Conservation (phyloP, 2,329 filamentous ascomycete species). For the Nigrograna mackinnonii region DNA sequence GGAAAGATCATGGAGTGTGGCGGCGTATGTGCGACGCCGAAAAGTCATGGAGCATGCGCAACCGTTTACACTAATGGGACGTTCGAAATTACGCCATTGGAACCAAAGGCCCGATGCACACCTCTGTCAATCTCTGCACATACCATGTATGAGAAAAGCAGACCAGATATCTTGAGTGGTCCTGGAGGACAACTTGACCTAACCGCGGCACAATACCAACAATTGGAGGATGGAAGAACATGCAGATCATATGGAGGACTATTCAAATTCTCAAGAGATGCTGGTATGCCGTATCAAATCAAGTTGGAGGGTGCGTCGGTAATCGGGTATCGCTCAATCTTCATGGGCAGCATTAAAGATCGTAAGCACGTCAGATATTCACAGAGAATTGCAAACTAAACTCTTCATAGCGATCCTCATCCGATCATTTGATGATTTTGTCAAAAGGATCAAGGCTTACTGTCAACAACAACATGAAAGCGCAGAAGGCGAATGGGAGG, state of each 20-base stretch:
- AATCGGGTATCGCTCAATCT: slow-evolving; percentile 50
- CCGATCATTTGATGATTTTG: slow-evolving; percentile 14
- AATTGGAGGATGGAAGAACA: slow-evolving; percentile 41
- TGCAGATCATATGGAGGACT: slow-evolving; percentile 45
- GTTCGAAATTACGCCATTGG: slow-evolving; percentile 53
- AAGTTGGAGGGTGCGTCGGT: slow-evolving; percentile 54
- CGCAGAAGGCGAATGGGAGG: slow-evolving; percentile 32
- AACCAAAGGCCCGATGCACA: slow-evolving; percentile 48
- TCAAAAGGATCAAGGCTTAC: slow-evolving; percentile 14
- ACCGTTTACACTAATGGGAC: slow-evolving; percentile 46
- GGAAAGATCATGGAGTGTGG: slow-evolving; percentile 62
- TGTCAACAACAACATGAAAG: slow-evolving; percentile 13
- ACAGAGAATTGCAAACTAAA: background rate
- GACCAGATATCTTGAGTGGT: slow-evolving; percentile 55
- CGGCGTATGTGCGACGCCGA: slow-evolving; percentile 51
- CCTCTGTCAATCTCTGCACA: slow-evolving; percentile 56
- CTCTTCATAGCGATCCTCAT: slow-evolving; percentile 24
- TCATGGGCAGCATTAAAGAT: slow-evolving; percentile 52
- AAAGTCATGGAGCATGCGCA: slow-evolving; percentile 47
- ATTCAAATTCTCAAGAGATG: slow-evolving; percentile 28
- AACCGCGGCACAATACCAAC: slow-evolving; percentile 45
- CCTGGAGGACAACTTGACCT: slow-evolving; percentile 56
- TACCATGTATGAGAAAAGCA: slow-evolving; percentile 58
- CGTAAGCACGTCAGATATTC: slow-evolving; percentile 12
- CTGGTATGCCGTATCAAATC: slow-evolving; percentile 44